Evolutionary conservation across 805 yeast species (phyloP).

Genomic region (Lachancea fermentati): DNA sequence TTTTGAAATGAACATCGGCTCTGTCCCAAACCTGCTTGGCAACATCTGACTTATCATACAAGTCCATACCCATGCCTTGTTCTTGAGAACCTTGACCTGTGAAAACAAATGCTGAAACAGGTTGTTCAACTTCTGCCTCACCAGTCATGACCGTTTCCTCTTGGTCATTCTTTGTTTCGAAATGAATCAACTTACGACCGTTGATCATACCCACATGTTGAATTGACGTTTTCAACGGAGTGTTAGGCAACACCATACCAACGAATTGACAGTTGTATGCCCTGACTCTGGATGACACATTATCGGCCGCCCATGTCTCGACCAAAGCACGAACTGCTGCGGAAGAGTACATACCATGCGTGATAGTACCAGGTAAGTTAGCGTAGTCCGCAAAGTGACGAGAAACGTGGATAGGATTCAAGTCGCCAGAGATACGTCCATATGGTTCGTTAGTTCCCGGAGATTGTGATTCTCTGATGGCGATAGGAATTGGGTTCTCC

Average conservation of each 20-base stretch:
- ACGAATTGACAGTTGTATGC: constrained; percentile 87
- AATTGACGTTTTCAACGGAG: constrained; percentile 74
- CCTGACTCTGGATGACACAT: constrained; percentile 91
- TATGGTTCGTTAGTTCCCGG: constrained; percentile 96
- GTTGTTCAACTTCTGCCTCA: constrained; percentile 99
- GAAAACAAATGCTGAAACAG: constrained; percentile 91
- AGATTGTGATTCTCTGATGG: constrained; percentile 57
- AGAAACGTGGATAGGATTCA: constrained; percentile 96
- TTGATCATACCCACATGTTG: constrained; percentile 98
- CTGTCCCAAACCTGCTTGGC: constrained; percentile 97
- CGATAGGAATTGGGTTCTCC: constrained; percentile 85
- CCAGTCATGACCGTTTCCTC: constrained; percentile 81
- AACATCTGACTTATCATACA: constrained; percentile 83
- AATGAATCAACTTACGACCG: constrained; percentile 95
- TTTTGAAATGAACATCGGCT: constrained; percentile 89
- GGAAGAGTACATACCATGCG: constrained; percentile 98
- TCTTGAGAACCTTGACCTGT: constrained; percentile 99
- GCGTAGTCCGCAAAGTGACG: constrained; percentile 93
- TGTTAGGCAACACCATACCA: constrained; percentile 98
- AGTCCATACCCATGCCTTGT: constrained; percentile 99
- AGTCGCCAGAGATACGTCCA: constrained; percentile 96
- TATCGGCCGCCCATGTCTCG: constrained; percentile 98
- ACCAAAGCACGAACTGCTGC: constrained; percentile 93
- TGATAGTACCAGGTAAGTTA: constrained; percentile 91
- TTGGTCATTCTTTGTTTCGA: constrained; percentile 79